These are phyloP conservation scores for Metschnikowia baotianmanensis DNA, from an alignment of 805 yeast species.

Conservation along the genomic window DNA sequence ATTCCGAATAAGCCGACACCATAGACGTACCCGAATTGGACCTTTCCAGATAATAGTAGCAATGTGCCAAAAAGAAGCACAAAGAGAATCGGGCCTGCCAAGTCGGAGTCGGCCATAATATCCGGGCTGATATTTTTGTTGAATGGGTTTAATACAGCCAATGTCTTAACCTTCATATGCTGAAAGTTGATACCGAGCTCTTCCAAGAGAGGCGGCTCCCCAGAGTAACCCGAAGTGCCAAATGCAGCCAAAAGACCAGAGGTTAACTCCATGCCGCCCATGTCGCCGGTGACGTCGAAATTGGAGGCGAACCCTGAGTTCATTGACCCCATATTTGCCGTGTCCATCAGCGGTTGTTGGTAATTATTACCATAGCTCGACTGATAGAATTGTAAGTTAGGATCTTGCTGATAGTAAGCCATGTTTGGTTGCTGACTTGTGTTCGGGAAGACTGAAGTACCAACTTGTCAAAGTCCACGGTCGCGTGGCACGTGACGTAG, in stretches of 20 bases:
- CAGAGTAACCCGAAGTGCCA: constrained; percentile 88
- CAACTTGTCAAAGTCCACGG: not conserved
- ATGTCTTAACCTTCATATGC: constrained; percentile 81
- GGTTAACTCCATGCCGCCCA: constrained; percentile 51
- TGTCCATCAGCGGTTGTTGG: constrained; percentile 23
- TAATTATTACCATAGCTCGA: constrained; percentile 34
- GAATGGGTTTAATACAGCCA: constrained; percentile 80
- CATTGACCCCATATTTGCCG: constrained; percentile 37
- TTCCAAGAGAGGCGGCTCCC: constrained; percentile 90
- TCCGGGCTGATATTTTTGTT: constrained; percentile 62
- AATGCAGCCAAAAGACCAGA: constrained; percentile 87
- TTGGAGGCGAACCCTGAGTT: constrained; percentile 35
- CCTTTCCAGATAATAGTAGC: constrained; percentile 82
- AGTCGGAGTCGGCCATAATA: constrained; percentile 79
- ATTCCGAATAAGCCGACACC: constrained; percentile 95
- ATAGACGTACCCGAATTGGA: constrained; percentile 94
- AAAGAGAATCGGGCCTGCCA: constrained; percentile 93
- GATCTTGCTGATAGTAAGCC: constrained; percentile 44
- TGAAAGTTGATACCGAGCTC: constrained; percentile 91
- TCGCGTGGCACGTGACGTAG: not conserved
- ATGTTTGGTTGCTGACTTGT: constrained; percentile 19
- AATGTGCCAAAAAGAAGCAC: constrained; percentile 84
- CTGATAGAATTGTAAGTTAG: constrained; percentile 44
- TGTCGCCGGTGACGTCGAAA: constrained; percentile 40
- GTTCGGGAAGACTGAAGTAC: not conserved